Conservation (phyloP, 78 protist genomes). For the Thecamonas trahens region DNA sequence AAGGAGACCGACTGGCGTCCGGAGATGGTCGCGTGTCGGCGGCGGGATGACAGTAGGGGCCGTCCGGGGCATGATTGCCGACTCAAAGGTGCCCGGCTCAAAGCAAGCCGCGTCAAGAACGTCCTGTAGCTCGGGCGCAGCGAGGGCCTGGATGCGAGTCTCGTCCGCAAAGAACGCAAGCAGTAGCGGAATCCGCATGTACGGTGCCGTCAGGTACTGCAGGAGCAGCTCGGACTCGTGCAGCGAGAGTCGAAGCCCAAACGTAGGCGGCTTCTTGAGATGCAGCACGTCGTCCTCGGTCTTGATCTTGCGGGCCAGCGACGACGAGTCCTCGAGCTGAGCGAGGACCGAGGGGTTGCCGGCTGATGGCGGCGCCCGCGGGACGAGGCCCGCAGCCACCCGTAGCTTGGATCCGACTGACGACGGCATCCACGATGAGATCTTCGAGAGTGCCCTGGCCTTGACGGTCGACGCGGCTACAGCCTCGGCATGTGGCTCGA, state of each 20-base stretch:
- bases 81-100: conserved; percentile 65
- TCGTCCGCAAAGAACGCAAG: conserved; percentile 27
- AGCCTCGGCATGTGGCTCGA: too few species aligned
- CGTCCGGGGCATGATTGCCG: not conserved
- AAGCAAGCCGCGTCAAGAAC: conserved; percentile 13
- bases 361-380: too few species aligned
- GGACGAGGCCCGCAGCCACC: too few species aligned
- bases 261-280: conserved; percentile 30
- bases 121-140: conserved; percentile 5
- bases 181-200: conserved; percentile 41
- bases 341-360: too few species aligned
- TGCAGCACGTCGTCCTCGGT: conserved; percentile 53
- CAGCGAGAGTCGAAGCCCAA: conserved; percentile 33
- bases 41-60: too few species aligned
- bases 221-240: conserved; percentile 52
- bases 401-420: too few species aligned
- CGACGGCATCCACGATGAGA: too few species aligned
- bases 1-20: conserved; percentile 41
- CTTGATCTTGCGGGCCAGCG: too few species aligned
- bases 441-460: too few species aligned
- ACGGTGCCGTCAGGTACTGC: conserved; percentile 52
- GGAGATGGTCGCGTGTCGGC: not conserved
- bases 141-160: conserved; percentile 13
- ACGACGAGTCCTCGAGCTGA: too few species aligned
- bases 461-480: too few species aligned